Percentiles rank a stretch among this genome's conserved stretches.
These are phyloP conservation scores for Lepiota venenata DNA, from an alignment of 768 basidiomycete species.

Conservation along the genomic window DNA sequence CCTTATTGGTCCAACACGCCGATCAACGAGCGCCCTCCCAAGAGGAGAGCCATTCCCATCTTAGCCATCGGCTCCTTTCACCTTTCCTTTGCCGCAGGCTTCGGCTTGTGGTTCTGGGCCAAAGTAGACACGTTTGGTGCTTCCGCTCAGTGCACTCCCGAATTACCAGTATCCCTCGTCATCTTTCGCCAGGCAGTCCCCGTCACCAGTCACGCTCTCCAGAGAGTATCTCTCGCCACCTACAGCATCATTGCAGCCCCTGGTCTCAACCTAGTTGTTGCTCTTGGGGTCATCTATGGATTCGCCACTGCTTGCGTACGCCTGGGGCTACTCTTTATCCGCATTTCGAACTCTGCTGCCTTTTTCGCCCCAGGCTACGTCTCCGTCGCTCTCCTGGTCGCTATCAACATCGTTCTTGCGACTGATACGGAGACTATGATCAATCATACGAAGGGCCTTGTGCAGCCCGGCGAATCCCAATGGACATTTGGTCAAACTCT, in stretches of 20 bases:
- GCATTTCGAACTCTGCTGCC: neutral
- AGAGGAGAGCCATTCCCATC: neutral
- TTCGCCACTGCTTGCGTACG: no score
- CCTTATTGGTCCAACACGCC: no score
- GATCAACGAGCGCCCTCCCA: neutral
- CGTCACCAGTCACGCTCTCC: neutral
- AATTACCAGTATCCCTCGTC: neutral
- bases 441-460: neutral
- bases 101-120: slow-evolving; percentile 15
- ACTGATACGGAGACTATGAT: neutral
- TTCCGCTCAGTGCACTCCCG: neutral
- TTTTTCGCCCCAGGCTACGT: neutral
- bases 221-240: neutral
- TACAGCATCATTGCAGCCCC: neutral
- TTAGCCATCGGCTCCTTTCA: slow-evolving; percentile 1
- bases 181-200: neutral
- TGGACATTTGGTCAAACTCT: no score
- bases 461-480: neutral
- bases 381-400: neutral
- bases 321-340: no score
- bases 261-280: neutral
- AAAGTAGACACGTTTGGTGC: slow-evolving; percentile 1
- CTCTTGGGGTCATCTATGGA: no score
- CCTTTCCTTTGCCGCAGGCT: slow-evolving; percentile 8
- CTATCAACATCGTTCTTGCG: neutral